Evolutionary conservation across 2,329 filamentous ascomycete species (phyloP), one percentile per base, ranked within the genome.

Genomic region (Alternaria triticina): DNA sequence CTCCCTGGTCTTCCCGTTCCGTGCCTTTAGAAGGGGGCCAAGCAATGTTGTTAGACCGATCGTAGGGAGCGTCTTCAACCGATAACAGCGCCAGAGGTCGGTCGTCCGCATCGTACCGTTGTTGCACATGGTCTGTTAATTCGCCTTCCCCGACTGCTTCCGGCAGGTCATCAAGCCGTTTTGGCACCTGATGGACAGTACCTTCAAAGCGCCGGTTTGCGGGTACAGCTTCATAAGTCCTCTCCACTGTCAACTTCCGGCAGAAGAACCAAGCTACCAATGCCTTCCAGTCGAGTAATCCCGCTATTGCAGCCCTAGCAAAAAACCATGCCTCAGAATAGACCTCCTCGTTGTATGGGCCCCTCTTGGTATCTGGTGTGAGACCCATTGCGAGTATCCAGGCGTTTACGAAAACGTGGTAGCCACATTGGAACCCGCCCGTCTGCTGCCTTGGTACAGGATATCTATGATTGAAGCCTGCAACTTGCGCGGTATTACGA

Each of bases 301-400:
- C 68, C 3, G 25, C 28, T 4, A 57, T 28, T 13, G 66, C 68
- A 4, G 58, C 36, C 6, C 49, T 12, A 7, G 57, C 17, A 6
- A 70, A 54, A 0, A 6, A 11, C 17, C 45, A 25, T 22, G 58
- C 13, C 13, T 67, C 51, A 7, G 3, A 13, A 22, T 65, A 64
- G 1, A 65, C 40, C 0, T 28, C 8, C 1, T 36, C 3, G 8
- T 3, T n/a, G 25, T 40, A 68, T 4, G 20, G 12, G 0, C 9
- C 40, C 1, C 45, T 30, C 12, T 30, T 12, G 5, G n/a, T 17
- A 5, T 50, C 27, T 3, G 64, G 65, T 3, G 54, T 59, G 6
- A 76, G 59, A 3, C 73, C 74, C 44, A 77, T 45, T 4, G 73
- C 73, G 3, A 75, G 62, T 4, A 74, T 70, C 74, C 72, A 77